A percentile compares a stretch with the other conserved stretches of the same genome.
phyloP scores from a whole-genome alignment of 2,329 filamentous ascomycete genomes.

The Colletotrichum limetticola region DNA sequence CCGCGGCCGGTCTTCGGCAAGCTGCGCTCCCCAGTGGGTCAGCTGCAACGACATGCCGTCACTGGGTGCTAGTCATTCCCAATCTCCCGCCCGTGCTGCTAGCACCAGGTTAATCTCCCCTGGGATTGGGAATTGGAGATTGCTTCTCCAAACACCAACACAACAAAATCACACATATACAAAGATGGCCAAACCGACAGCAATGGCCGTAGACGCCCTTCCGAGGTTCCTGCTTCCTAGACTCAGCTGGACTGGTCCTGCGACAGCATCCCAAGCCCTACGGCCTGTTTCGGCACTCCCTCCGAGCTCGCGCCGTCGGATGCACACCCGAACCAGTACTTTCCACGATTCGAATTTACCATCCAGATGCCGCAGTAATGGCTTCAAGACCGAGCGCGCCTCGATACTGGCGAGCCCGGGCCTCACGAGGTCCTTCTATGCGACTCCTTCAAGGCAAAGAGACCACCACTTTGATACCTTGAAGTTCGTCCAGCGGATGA shows the following conservation, averaged over 20 bases:
- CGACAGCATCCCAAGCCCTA: slow-evolving; percentile 41
- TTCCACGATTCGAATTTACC: slow-evolving; percentile 39
- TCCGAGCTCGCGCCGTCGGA: slow-evolving; percentile 31
- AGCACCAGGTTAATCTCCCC: not conserved
- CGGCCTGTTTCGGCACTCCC: slow-evolving; percentile 41
- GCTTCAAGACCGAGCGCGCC: slow-evolving; percentile 9
- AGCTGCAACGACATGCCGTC: slow-evolving; percentile 31
- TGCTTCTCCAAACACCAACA: not conserved
- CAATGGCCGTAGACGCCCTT: slow-evolving; percentile 51
- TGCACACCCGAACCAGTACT: slow-evolving; percentile 36
- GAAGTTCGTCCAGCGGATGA: slow-evolving; percentile 92
- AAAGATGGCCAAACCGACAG: slow-evolving; percentile 42
- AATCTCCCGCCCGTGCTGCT: slow-evolving; percentile 16
- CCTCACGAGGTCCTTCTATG: slow-evolving; percentile 70
- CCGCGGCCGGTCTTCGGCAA: slow-evolving; percentile 29
- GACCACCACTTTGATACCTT: slow-evolving; percentile 99
- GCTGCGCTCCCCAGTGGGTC: slow-evolving; percentile 24
- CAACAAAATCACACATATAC: not conserved
- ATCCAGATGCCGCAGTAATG: slow-evolving; percentile 25
- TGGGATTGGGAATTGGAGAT: not conserved
- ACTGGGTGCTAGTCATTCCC: slow-evolving; percentile 12
- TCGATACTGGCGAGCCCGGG: slow-evolving; percentile 42
- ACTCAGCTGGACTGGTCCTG: slow-evolving; percentile 61
- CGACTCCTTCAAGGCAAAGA: slow-evolving; percentile 67
- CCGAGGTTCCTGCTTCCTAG: slow-evolving; percentile 66